phyloP scores from a whole-genome alignment of 441 rosid genomes.

The Erodium trifolium region DNA sequence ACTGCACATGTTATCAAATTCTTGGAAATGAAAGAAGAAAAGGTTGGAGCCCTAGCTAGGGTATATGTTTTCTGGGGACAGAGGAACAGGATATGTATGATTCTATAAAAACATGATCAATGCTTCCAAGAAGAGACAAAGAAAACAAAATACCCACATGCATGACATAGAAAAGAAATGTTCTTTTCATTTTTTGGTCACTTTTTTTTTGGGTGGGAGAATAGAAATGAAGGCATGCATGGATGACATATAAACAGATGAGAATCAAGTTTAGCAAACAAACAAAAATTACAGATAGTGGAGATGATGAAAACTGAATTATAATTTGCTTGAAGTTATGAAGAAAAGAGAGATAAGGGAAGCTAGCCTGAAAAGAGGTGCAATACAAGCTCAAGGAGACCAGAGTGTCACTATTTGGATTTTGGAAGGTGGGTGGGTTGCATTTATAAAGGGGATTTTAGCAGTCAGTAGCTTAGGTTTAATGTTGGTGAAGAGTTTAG shows the following conservation, averaged over 20 bases:
- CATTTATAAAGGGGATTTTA: too few species aligned
- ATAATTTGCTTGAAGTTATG: too few species aligned
- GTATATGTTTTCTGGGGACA: not conserved
- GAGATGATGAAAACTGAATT: too few species aligned
- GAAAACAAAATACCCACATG: not conserved
- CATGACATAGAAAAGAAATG: not conserved
- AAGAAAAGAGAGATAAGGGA: too few species aligned
- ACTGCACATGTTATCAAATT: not conserved
- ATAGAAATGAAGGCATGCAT: not conserved
- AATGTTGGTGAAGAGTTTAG: too few species aligned
- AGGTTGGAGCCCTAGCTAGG: not conserved
- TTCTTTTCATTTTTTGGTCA: not conserved
- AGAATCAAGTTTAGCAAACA: not conserved
- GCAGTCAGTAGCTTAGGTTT: too few species aligned
- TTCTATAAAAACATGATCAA: not conserved
- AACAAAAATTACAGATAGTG: too few species aligned
- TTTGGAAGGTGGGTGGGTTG: too few species aligned
- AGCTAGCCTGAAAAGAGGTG: too few species aligned
- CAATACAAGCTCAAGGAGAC: too few species aligned
- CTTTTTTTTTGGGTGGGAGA: not conserved
- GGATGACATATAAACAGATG: not conserved
- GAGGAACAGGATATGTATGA: not conserved
- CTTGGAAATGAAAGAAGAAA: slow-evolving; percentile 4
- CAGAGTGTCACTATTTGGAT: too few species aligned
- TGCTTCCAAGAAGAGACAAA: not conserved